A percentile compares a stretch with the other conserved stretches of the same genome.
Evolutionary conservation across 2,329 filamentous ascomycete species (phyloP).

Genomic region (Alternaria sp.): DNA sequence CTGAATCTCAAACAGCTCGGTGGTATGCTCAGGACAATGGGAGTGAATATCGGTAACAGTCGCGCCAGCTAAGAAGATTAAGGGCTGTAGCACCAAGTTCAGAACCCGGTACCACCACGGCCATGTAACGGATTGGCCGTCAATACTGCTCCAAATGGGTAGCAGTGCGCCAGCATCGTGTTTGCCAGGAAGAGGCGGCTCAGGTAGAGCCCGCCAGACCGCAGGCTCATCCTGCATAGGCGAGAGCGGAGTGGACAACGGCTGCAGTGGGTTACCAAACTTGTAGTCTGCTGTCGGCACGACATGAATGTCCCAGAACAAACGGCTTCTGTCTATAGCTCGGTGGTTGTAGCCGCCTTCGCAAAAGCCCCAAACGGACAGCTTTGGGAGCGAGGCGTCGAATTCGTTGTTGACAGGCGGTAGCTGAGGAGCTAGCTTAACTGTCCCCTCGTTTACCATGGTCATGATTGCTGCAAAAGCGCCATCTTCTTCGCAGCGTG

Average conservation of each 20-base stretch:
- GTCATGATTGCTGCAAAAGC: conserved; percentile 73
- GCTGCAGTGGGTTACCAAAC: conserved; percentile 63
- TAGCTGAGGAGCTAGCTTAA: conserved; percentile 64
- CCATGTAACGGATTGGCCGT: conserved; percentile 64
- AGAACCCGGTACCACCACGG: conserved; percentile 72
- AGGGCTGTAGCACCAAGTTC: conserved; percentile 67
- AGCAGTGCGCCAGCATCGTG: conserved; percentile 58
- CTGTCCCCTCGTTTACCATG: conserved; percentile 66
- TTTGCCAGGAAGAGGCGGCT: conserved; percentile 41
- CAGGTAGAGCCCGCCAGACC: conserved; percentile 33
- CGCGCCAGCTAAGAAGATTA: conserved; percentile 70
- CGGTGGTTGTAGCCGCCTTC: conserved; percentile 76
- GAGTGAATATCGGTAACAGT: conserved; percentile 63
- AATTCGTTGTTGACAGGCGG: conserved; percentile 64
- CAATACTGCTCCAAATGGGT: conserved; percentile 78
- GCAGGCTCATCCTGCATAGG: conserved; percentile 7
- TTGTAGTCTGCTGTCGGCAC: conserved; percentile 67
- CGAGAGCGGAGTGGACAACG: conserved; percentile 47
- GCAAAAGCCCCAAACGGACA: conserved; percentile 72
- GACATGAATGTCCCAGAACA: conserved; percentile 70
- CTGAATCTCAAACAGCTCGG: conserved; percentile 46
- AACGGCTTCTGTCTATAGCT: conserved; percentile 70
- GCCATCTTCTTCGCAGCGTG: conserved; percentile 69
- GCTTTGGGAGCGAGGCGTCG: conserved; percentile 50
- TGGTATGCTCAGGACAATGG: conserved; percentile 36